Base-by-base conservation (phyloP, 306 rosid genomes). In the Arachis hypogaea region DNA sequence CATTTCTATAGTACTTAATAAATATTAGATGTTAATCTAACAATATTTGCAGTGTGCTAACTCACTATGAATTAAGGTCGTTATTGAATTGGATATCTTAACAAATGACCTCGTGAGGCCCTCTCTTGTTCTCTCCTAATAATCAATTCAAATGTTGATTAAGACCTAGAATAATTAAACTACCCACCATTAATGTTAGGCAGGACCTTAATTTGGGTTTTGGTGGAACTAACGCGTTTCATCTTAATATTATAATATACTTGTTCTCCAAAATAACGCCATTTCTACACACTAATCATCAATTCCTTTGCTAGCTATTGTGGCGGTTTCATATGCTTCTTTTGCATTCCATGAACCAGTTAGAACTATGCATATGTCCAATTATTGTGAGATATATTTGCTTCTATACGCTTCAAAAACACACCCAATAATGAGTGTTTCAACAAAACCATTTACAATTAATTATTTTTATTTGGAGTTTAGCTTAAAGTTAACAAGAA, bases 151-250 rank as follows among this genome's bases (percentile, higher is more conserved):
- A 47, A 73, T 59, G 54, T 67, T 62, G 79, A 78, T 72, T 73
- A 77, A 80, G 80, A 51, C 55, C 60, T 59, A 14, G 84, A 58
- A 68, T 50, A 80, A 18, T 18, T 18, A 18, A 77, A 77, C 51
- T 22, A 22, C 28, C 28, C 28, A 22, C 51, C 81, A 60, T 56
- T 82, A 49, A 69, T 64, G 79, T 11, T n/a, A 61, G 84, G 65
- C 78, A 69, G 77, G 18, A 60, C 81, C 59, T 85, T 77, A 82
- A 83, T 80, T 84, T 58, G 86, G 85, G 86, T 88, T 87, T 91
- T 84, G 90, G 88, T 87, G 83, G 81, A 83, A 80, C 83, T 81
- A 86, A 82, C 88, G 72, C 82, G 78, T 80, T 78, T 84, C 52
- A 55, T 71, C 14, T 57, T 29, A 74, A 70, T 78, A 68, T 58